Evolutionary conservation across 2,329 filamentous ascomycete genomes (phyloP), one percentile per base, ranked within the genome.

Genomic region (Penicillium crustosum): DNA sequence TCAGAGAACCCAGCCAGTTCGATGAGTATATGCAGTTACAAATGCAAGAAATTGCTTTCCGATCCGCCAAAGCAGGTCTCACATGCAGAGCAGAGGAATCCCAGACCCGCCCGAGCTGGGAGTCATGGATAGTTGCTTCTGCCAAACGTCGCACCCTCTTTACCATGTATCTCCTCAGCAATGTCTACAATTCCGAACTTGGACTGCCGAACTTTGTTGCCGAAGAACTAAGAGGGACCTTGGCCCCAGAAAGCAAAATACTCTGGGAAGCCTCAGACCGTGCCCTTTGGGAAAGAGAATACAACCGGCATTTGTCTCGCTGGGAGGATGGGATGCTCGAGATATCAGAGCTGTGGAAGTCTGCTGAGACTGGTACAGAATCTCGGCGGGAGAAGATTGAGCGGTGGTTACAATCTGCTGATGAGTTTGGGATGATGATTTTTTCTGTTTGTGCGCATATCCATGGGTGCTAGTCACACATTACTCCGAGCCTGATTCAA

Each of bases 381-480:
- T 59, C 68, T 21, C 73, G 75, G 49, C 72, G 70, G 1, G 57
- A 63, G 12, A 74, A 79, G 45, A 75, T 83, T 1, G 79, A 82
- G 29, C 67, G 64, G 19, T 85, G 83, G 83, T 55, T 85, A 6
- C 76, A 81, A 51, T 66, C 69, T 17, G 68, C 82, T 0, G 83
- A 85, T 62, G 82, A 82, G 49, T 84, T 79, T 66, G 82, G 82
- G 0, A 82, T 76, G 21, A 81, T 83, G 79, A 49, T 85, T 1
- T 84, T 81, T 60, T 74, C 79, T 6, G 62, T 66, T n/a, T 68
- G 64, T 29, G 60, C 57, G 4, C 69, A 70, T 64, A 61, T 69
- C 7, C 69, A 71, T 59, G 69, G 70, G 1, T 68, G 66, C 59
- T 72, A 49, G 33, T 38, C 7, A 4, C 21, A 15, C 19, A 2